phyloP scores from a whole-genome alignment of 495 filamentous ascomycete species.

The Tuber brumale region DNA sequence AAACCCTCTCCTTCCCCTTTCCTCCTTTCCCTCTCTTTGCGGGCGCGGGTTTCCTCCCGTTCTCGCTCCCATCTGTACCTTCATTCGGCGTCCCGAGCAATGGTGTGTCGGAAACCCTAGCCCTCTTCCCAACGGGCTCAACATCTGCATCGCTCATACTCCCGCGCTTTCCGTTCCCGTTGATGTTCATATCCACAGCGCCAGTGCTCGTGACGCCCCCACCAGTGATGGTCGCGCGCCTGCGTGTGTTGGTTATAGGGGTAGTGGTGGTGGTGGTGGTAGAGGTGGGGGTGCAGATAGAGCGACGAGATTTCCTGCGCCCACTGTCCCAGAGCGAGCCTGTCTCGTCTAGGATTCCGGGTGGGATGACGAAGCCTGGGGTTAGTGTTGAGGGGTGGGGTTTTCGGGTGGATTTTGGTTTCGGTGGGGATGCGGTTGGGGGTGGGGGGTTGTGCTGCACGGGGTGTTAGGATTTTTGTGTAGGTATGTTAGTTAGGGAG shows the following conservation, averaged over 20 bases:
- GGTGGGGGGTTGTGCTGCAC: background rate
- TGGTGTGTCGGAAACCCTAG: background rate
- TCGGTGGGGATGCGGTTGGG: background rate
- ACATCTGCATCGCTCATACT: background rate
- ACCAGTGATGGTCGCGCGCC: background rate
- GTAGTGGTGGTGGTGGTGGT: background rate
- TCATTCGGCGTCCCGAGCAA: background rate
- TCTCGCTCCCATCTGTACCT: background rate
- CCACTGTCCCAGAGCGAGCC: slow-evolving; percentile 31
- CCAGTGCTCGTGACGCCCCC: background rate
- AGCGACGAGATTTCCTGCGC: slow-evolving; percentile 23
- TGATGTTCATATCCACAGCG: background rate
- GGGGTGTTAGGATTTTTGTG: background rate
- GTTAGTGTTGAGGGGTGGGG: background rate
- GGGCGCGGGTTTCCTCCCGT: background rate
- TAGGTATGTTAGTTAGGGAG: background rate
- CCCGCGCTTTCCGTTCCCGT: background rate
- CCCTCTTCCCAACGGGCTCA: background rate
- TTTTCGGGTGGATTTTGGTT: background rate
- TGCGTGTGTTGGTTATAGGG: background rate
- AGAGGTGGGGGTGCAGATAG: background rate
- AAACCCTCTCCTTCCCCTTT: background rate
- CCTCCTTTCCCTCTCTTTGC: background rate
- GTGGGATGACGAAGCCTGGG: slow-evolving; percentile 27
- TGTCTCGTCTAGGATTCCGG: slow-evolving; percentile 22